Evolutionary conservation across 2,329 filamentous ascomycete genomes (phyloP).

Genomic region (Aureobasidium sp.): DNA sequence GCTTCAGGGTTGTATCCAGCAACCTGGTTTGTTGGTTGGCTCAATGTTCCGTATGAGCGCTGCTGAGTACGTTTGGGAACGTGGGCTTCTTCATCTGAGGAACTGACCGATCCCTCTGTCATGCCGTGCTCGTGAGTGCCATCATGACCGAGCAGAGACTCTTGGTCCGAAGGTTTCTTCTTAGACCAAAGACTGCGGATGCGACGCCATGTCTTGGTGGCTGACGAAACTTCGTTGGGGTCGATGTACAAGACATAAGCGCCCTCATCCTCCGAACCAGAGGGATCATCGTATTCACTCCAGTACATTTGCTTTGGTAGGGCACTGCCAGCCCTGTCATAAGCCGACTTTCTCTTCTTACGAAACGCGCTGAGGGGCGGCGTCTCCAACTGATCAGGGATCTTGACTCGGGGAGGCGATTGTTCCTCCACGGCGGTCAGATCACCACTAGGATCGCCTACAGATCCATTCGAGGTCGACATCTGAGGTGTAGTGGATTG

Average conservation of each 20-base stretch:
- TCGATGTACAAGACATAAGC: conserved; percentile 68
- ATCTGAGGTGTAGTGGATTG: conserved; percentile 25
- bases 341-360: conserved; percentile 32
- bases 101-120: conserved; percentile 20
- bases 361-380: conserved; percentile 34
- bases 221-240: conserved; percentile 59
- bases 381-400: conserved; percentile 29
- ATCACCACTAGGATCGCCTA: conserved; percentile 16
- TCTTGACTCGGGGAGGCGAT: conserved; percentile 16
- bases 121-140: not conserved
- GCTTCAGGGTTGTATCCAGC: conserved; percentile 4
- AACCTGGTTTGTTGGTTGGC: not conserved
- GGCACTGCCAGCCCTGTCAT: conserved; percentile 19
- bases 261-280: conserved; percentile 51
- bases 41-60: conserved; percentile 10
- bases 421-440: conserved; percentile 23
- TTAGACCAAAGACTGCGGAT: conserved; percentile 13
- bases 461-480: conserved; percentile 31
- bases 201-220: conserved; percentile 25
- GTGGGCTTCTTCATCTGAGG: conserved; percentile 22
- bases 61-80: conserved; percentile 29
- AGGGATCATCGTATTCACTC: conserved; percentile 82
- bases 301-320: conserved; percentile 49
- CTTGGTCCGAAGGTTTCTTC: conserved; percentile 20
- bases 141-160: conserved; percentile 17